Percentiles rank a stretch among this genome's conserved stretches.
These are phyloP conservation scores for Dalbergia cultrata DNA, from an alignment of 306 rosid species.

Conservation along the genomic window DNA sequence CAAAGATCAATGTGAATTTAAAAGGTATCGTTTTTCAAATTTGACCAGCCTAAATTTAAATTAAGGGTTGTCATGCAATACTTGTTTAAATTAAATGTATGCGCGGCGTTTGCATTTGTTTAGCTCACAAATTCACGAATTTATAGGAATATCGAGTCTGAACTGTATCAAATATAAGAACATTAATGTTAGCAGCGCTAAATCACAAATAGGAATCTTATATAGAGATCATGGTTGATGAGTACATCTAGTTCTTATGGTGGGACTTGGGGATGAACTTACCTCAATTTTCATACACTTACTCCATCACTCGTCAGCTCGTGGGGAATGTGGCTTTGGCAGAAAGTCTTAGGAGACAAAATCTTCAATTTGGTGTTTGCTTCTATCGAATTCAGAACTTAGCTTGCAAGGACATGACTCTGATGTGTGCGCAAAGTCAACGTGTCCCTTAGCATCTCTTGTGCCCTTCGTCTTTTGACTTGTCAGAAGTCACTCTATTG, in stretches of 20 bases:
- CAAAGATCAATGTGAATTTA: not conserved
- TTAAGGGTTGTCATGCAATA: not conserved
- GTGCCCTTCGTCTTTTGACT: constrained; percentile 61
- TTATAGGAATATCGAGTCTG: not conserved
- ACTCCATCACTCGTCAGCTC: not conserved
- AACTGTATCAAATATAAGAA: not conserved
- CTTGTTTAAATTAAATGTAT: not conserved
- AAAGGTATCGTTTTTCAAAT: not conserved
- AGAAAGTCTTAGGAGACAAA: constrained; percentile 50
- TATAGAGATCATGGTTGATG: not conserved
- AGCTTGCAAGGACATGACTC: constrained; percentile 41
- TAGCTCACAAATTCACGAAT: not conserved
- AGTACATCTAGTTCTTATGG: not conserved
- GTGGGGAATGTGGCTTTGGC: constrained; percentile 45
- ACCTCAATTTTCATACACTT: not conserved
- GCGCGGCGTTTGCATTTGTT: not conserved
- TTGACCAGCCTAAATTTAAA: not conserved
- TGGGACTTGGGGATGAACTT: not conserved
- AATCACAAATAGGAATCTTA: not conserved
- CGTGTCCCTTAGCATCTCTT: constrained; percentile 48
- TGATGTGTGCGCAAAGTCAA: constrained; percentile 59
- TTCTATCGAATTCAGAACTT: constrained; percentile 42
- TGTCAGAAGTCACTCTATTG: constrained; percentile 62
- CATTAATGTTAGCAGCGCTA: not conserved
- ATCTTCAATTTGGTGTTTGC: constrained; percentile 45